Conservation (phyloP, 441 rosid genomes). For the Omphalea diandra region DNA sequence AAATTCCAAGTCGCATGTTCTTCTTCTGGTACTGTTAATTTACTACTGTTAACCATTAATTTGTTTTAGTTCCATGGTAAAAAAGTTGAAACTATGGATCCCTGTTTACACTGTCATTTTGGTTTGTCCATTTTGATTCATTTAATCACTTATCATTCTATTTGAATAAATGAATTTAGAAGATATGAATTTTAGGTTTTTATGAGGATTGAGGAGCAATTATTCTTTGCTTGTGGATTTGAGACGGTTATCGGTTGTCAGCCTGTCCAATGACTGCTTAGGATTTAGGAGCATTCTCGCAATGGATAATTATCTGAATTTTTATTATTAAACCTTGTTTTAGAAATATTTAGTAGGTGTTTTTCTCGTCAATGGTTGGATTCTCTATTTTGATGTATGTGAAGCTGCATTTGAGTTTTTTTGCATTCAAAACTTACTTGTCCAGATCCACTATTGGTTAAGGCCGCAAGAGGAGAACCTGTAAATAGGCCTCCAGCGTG, state of each 20-base stretch:
- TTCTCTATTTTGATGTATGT: not conserved
- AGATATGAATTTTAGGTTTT: too few relatives aligned
- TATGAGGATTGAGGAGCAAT: too few relatives aligned
- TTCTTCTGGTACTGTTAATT: constrained; percentile 20
- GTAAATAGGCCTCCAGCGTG: constrained; percentile 91
- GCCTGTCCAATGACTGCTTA: not conserved
- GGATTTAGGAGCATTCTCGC: not conserved
- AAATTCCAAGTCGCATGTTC: constrained; percentile 38
- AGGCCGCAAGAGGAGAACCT: constrained; percentile 83
- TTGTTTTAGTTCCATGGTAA: not conserved
- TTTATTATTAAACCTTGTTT: not conserved
- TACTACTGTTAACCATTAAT: not conserved
- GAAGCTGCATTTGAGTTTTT: not conserved
- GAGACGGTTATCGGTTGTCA: not conserved
- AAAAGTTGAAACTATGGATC: not conserved
- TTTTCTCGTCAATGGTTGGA: not conserved
- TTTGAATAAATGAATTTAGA: not conserved
- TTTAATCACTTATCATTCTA: too few relatives aligned
- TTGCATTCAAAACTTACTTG: constrained; percentile 16
- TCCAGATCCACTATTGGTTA: constrained; percentile 81
- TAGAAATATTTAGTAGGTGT: not conserved
- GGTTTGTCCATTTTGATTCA: not conserved
- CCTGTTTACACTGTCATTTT: not conserved
- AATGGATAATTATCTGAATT: not conserved
- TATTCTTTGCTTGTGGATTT: too few relatives aligned